Base-by-base conservation (phyloP, 2,329 filamentous ascomycete species). In the Alternaria ethzedia region DNA sequence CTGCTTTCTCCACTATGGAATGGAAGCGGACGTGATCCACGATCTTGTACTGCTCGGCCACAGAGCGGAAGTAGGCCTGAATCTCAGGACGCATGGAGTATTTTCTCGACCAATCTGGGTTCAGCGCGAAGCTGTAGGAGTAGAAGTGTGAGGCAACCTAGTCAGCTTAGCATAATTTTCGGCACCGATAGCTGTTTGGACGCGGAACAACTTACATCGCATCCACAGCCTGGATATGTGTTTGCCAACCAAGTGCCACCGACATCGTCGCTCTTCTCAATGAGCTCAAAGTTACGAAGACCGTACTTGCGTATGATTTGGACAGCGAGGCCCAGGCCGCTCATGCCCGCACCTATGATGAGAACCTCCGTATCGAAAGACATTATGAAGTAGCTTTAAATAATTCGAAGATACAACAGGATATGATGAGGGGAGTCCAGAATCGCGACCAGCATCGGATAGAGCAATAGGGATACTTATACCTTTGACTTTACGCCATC, bases 41-140 rank as follows among this genome's bases (percentile, higher is more conserved):
- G 6, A 81, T 75, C 8, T 63, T 59, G 54, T 77, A 78, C 26
- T 70, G 64, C 44, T 79, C 71, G 3, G 72, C 74, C 12, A 79
- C 74, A 1, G 54, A 65, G 15, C 82, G 77, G 25, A 89, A 81
- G 63, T 90, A 90, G 3, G 79, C 76, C 44, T 83, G 81, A 45
- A 90, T 89, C 71, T 90, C 88, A 1, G 79, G 78, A 1, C 85
- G 85, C 0, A 82, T 78, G 0, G 86, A 82, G 70, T 86, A 89
- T 71, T 89, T 87, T 59, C 84, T 83, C 17, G 83, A 82, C 88
- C 88, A 90, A 43, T 83, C 82, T 7, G 83, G 84, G 70, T 89
- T 90, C 5, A 85, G 84, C 47, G 84, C 83, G 82, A 87, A 89
- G 7, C 86, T 86, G 71, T 88, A 89, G 65, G 87, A 87, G 72